These are phyloP conservation scores for Aaosphaeria pasadenensis DNA, from an alignment of 2,329 filamentous ascomycete species.

Conservation along the genomic window DNA sequence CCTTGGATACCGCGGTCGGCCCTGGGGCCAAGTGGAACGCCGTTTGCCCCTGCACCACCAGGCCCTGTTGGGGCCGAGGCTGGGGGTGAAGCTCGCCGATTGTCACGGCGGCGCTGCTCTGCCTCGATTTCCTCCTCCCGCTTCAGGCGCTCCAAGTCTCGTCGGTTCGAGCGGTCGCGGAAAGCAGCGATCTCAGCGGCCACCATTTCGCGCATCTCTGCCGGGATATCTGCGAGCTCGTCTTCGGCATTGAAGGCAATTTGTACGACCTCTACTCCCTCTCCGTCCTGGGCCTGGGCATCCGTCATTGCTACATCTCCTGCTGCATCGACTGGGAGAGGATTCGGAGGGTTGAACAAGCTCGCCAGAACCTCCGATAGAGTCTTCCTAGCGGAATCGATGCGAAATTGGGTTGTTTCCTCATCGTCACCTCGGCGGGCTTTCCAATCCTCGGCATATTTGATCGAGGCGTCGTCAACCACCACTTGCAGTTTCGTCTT, in stretches of 20 bases:
- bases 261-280: constrained; percentile 78
- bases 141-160: constrained; percentile 83
- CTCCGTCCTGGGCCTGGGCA: constrained; percentile 51
- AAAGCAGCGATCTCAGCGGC: constrained; percentile 93
- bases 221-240: constrained; percentile 90
- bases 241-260: constrained; percentile 68
- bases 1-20: constrained; percentile 63
- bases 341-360: constrained; percentile 62
- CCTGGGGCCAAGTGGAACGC: constrained; percentile 72
- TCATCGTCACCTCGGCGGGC: constrained; percentile 63
- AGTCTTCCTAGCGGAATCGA: constrained; percentile 66
- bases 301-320: constrained; percentile 30
- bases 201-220: constrained; percentile 93
- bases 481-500: constrained; percentile 67
- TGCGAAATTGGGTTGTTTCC: constrained; percentile 60
- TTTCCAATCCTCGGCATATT: constrained; percentile 81
- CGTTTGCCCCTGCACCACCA: constrained; percentile 61
- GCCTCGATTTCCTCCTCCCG: constrained; percentile 92
- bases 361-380: constrained; percentile 68
- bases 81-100: constrained; percentile 69
- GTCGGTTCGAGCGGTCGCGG: constrained; percentile 81
- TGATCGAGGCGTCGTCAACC: constrained; percentile 77
- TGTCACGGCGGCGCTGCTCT: constrained; percentile 71
- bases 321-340: constrained; percentile 63
- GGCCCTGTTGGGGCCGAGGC: constrained; percentile 59